Evolutionary conservation across 805 yeast species (phyloP).

Genomic region (Ogataea naganishii): DNA sequence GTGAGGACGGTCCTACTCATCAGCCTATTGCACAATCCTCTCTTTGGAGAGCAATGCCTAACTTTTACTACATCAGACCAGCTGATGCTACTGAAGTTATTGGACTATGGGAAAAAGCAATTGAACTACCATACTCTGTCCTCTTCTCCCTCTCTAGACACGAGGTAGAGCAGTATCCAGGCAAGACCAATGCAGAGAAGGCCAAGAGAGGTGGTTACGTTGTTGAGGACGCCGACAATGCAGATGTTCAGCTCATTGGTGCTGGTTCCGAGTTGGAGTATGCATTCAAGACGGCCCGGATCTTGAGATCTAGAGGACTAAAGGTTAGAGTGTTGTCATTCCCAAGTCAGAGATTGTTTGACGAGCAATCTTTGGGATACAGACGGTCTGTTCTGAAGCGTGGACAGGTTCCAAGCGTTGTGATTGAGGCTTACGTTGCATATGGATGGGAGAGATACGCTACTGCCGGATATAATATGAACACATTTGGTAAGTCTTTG

Average conservation of each 20-base stretch:
- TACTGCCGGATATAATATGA: conserved; percentile 26
- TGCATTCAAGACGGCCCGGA: conserved; percentile 21
- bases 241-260: conserved; percentile 18
- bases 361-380: conserved; percentile 19
- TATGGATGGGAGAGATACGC: conserved; percentile 29
- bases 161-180: conserved; percentile 17
- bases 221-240: conserved; percentile 12
- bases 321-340: conserved; percentile 19
- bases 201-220: conserved; percentile 22
- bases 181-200: conserved; percentile 11
- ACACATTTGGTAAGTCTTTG: conserved; percentile 25
- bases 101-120: conserved; percentile 31
- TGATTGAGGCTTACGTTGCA: conserved; percentile 26
- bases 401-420: conserved; percentile 20
- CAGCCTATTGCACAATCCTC: conserved; percentile 46
- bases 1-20: conserved; percentile 53
- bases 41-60: conserved; percentile 44
- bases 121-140: conserved; percentile 13
- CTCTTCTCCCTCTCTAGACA: conserved; percentile 23
- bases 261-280: conserved; percentile 23
- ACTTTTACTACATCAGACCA: conserved; percentile 41
- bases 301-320: conserved; percentile 16
- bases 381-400: conserved; percentile 16
- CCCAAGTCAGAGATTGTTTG: conserved; percentile 25
- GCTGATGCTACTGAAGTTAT: conserved; percentile 45